These are phyloP conservation scores for Aegilops umbellulata DNA, from an alignment of 176 grass and related monocot genomes.

Conservation along the genomic window DNA sequence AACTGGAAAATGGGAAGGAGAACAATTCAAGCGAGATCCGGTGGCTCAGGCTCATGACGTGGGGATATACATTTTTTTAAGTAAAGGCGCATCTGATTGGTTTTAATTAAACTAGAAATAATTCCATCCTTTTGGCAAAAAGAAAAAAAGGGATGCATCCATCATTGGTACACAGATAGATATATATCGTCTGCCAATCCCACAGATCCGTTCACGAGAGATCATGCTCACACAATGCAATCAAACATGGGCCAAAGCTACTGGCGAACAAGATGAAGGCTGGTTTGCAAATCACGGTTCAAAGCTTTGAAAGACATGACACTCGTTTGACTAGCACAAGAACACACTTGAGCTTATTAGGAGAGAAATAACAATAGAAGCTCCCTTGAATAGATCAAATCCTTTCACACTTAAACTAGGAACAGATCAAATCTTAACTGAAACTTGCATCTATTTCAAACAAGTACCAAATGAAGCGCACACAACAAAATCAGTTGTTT, in stretches of 20 bases:
- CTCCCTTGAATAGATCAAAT: slow-evolving; percentile 10
- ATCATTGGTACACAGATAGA: slow-evolving; percentile 43
- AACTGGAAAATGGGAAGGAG: slow-evolving; percentile 32
- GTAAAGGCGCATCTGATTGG: slow-evolving; percentile 30
- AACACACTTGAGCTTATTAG: background rate
- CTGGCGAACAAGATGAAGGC: slow-evolving; percentile 7
- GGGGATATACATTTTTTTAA: slow-evolving; percentile 14
- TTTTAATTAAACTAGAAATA: slow-evolving; percentile 40
- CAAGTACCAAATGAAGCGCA: background rate
- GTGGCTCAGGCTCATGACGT: slow-evolving; percentile 31
- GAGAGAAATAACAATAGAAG: background rate
- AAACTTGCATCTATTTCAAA: background rate
- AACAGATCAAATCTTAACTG: slow-evolving; percentile 27
- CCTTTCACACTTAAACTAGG: background rate
- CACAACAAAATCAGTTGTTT: background rate
- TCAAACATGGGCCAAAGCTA: slow-evolving; percentile 24
- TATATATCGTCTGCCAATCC: slow-evolving; percentile 43
- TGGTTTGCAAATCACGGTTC: slow-evolving; percentile 19
- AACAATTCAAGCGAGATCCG: slow-evolving; percentile 46
- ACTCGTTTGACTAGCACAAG: slow-evolving; percentile 16
- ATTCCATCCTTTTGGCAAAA: slow-evolving; percentile 45
- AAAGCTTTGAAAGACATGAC: slow-evolving; percentile 18
- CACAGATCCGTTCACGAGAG: slow-evolving; percentile 39
- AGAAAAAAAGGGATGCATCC: slow-evolving; percentile 36
- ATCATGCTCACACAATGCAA: slow-evolving; percentile 21